Evolutionary conservation across 2,329 filamentous ascomycete species (phyloP), one percentile per base, ranked within the genome.

Genomic region (Daldinia sp.): DNA sequence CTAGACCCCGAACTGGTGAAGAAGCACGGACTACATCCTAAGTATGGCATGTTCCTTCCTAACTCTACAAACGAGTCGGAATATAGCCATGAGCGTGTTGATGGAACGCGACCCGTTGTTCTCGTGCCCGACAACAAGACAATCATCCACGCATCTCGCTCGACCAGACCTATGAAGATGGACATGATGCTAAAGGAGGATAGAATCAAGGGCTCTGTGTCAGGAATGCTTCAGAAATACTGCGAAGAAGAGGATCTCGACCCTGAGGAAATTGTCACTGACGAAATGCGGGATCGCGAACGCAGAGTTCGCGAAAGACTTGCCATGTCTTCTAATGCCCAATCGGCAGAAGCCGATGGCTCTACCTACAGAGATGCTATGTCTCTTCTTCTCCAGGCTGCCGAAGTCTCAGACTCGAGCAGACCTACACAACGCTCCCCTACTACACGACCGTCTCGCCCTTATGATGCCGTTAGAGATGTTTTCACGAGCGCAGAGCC

Each of bases 21-120:
- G 72, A 84, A 82, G 67, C 80, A 87, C 74, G 77, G 77, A 5
- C 74, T 89, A 5, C 87, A 89, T 62, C 86, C 87, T 0, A 82
- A 79, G 44, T 85, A 84, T 65, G 87, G 87, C 37, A 78, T 89
- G 44, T 84, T 87, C 73, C 72, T 88, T 26, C 80, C 82, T 2
- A 78, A 74, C 13, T 88, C 85, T 44, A 74, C 75, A 60, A 88
- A 86, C 65, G 80, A 83, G 28, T 67, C 76, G 2, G 83, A 84
- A 71, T 73, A 79, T 18, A 1, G 79, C 82, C 3, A 75, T 74
- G 78, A 80, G 0, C 81, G 80, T 48, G 79, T 83, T 55, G 81
- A 84, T 65, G 83, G 83, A 10, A 80, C 82, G 33, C 82, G 81
- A 56, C 84, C 86, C 3, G 77, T 87, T 4, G 84, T 87, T 28